Evolutionary conservation across 2,329 filamentous ascomycete genomes (phyloP), one percentile per base, ranked within the genome.

Genomic region (Ophiostoma himal-ulmi): DNA sequence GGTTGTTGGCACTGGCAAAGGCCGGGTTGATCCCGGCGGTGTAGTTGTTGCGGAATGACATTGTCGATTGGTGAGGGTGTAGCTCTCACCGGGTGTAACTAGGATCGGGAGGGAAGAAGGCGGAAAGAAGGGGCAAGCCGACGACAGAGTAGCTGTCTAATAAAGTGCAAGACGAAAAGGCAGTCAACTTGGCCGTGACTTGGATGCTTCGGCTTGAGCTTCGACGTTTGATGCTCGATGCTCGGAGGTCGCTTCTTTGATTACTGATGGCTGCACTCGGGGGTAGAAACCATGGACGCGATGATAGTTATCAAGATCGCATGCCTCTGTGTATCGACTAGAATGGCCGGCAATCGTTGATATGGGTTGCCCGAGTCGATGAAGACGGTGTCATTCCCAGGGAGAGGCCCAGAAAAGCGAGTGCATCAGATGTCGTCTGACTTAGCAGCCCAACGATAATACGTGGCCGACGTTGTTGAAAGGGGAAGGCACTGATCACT

Each of bases 11-110:
- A 69, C 88, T 86, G 75, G 81, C 82, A 75, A 73, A 79, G 78
- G 83, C 82, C 73, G 84, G 81, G 75, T 82, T 84, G 75, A 82
- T 74, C 57, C 81, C 80, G 73, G 80, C 77, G 74, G 80, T 79
- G 75, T 80, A 81, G 69, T 81, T 80, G 75, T 79, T 79, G 76
- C 80, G 77, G 73, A 81, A 80, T 71, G 83, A 79, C 83, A 84
- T 84, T 22, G 66, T 65, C 57, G 67, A 60, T 7, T 13, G 1
- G 60, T 11, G 54, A 41, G 34, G 52, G 64, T n/a, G 48, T 34
- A 8, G 36, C 26, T 48, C 30, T 30, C 30, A 30, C 30, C 30
- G 3, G 30, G 30, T 30, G 30, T 30, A 30, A 30, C 30, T 30
- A 30, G 30, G 1, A 30, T 30, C 30, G 30, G 30, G 30, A 30